These are phyloP conservation scores for Aureobasidium namibiae DNA, from an alignment of 2,329 filamentous ascomycete species.

Conservation along the genomic window DNA sequence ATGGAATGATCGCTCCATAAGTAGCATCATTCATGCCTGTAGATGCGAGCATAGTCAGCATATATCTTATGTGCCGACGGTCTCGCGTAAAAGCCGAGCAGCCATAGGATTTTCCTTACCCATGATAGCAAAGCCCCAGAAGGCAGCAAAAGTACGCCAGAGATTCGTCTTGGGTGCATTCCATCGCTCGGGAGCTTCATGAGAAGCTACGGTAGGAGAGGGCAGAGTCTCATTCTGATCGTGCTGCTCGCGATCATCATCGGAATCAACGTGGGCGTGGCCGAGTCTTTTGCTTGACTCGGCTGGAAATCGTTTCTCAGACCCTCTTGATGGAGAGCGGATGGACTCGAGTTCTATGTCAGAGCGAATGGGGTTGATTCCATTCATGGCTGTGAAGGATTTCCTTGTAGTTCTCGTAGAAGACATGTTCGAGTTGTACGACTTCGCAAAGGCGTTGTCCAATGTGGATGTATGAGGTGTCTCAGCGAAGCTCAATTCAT, in stretches of 20 bases:
- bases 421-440: neutral
- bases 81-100: no score
- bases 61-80: no score
- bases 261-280: constrained; percentile 14
- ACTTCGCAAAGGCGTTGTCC: no score
- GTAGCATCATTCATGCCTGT: constrained; percentile 54
- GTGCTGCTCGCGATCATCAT: constrained; percentile 17
- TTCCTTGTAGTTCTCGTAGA: neutral
- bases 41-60: no score
- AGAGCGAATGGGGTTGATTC: constrained; percentile 18
- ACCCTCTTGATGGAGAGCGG: neutral
- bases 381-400: constrained; percentile 10
- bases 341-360: constrained; percentile 22
- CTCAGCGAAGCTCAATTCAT: neutral
- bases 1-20: constrained; percentile 48
- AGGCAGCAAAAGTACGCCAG: constrained; percentile 50
- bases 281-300: constrained; percentile 19
- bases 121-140: constrained; percentile 56
- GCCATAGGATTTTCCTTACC: no score
- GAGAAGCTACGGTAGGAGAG: constrained; percentile 36
- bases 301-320: constrained; percentile 17
- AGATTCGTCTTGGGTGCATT: constrained; percentile 53
- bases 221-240: constrained; percentile 32
- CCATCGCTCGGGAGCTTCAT: constrained; percentile 48
- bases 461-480: neutral